Evolutionary conservation across 305 asterid species (phyloP), one percentile per base, ranked within the genome.

Genomic region (Fraxinus angustifolia): DNA sequence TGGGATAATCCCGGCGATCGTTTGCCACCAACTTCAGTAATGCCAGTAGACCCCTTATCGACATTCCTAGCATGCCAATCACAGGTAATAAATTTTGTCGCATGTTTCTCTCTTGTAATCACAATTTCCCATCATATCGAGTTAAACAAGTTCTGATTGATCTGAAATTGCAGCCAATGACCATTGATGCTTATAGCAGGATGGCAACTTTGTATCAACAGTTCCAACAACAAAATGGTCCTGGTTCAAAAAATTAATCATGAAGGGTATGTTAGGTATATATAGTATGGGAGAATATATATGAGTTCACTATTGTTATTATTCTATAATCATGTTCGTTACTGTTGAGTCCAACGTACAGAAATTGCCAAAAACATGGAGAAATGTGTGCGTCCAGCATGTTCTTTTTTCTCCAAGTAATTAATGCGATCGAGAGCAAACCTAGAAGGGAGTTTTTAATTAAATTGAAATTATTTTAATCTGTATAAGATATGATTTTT

Each of bases 121-220:
- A 8, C 48, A 10, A 45, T 45, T 14, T 3, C 16, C 12, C 56
- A 12, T 45, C 12, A 38, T 45, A 45, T 45, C 56, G 17, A 45
- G 56, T 12, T 12, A 45, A 45, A 45, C 17, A 45, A 45, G 17
- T 45, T 21, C 16, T 2, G 6, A 28, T 10, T 80, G 23, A 42
- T 65, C 21, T 80, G 28, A 65, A 36, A 26, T 67, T 84, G 91
- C 95, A 90, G 94, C 91, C 97, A 16, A 88, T 87, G 91, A 81
- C 87, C 10, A 80, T 89, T 79, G 97, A 93, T 75, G 91, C 88
- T 4, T 91, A 88, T 76, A 86, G 87, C 67, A 88, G 92, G 87
- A 81, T 94, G 83, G 95, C 96, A 31, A 87, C 93, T 26, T 31
- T 93, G 89, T 92, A 88, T 82, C 98, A 90, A 73, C 98, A 90